Percentiles rank a stretch among this genome's conserved stretches.
Conservation (phyloP, 148 eudicot species). For the Persicaria maculosa region DNA sequence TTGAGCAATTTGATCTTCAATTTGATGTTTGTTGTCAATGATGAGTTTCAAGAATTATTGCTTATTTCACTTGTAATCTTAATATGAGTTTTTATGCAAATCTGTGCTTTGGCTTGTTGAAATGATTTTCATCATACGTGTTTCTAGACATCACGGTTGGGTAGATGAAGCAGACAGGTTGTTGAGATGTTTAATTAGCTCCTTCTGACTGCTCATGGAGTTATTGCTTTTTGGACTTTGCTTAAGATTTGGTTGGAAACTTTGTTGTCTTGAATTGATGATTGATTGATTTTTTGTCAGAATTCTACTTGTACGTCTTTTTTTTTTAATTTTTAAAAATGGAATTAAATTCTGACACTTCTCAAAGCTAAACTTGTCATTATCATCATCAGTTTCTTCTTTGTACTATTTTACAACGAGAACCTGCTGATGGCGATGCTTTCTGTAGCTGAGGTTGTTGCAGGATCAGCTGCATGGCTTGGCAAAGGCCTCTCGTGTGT, state of each 20-base stretch:
- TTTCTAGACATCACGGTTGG: conserved; percentile 9
- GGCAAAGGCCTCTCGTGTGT: conserved; percentile 98
- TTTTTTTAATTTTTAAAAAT: neutral
- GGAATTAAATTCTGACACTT: neutral
- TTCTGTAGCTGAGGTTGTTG: conserved; percentile 84
- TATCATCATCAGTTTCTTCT: neutral
- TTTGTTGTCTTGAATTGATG: conserved; percentile 2
- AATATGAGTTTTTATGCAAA: neutral
- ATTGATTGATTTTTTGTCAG: neutral
- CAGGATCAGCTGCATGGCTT: conserved; percentile 98
- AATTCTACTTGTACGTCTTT: neutral
- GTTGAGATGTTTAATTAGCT: neutral
- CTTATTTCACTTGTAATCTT: conserved; percentile 1
- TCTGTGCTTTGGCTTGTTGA: neutral
- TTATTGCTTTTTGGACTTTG: neutral
- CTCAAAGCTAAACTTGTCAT: neutral
- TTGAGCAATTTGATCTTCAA: neutral
- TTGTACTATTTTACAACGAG: neutral
- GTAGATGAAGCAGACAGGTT: conserved; percentile 1
- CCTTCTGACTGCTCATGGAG: neutral
- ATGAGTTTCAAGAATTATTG: neutral
- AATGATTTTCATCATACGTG: neutral
- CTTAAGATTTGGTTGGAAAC: neutral
- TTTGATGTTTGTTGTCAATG: neutral
- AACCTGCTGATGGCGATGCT: conserved; percentile 16